Evolutionary conservation across 2,329 filamentous ascomycete genomes (phyloP).

Genomic region (Xylariaceae sp.): DNA sequence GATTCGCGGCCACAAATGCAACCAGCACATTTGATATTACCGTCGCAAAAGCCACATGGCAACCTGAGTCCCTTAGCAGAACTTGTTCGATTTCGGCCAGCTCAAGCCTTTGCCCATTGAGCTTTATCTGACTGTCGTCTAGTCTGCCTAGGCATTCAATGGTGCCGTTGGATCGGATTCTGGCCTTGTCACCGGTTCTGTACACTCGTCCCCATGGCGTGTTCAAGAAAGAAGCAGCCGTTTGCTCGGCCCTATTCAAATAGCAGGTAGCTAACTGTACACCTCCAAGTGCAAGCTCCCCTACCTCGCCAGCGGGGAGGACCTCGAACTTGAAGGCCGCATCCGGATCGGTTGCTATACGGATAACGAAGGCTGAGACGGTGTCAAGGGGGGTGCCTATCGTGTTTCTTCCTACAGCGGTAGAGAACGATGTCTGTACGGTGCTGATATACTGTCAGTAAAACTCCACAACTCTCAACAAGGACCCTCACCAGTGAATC

Average conservation of each 20-base stretch:
- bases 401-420: constrained; percentile 53
- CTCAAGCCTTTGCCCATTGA: constrained; percentile 77
- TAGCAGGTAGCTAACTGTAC: constrained; percentile 75
- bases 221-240: constrained; percentile 62
- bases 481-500: constrained; percentile 66
- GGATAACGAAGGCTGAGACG: constrained; percentile 69
- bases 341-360: constrained; percentile 36
- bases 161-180: constrained; percentile 58
- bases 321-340: constrained; percentile 40
- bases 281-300: constrained; percentile 78
- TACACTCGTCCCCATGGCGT: constrained; percentile 68
- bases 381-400: constrained; percentile 78
- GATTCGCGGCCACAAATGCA: constrained; percentile 61
- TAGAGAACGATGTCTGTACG: constrained; percentile 58
- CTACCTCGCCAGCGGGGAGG: constrained; percentile 60
- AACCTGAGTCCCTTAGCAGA: constrained; percentile 53
- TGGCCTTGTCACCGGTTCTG: constrained; percentile 78
- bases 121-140: constrained; percentile 74
- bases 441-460: constrained; percentile 46
- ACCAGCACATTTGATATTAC: constrained; percentile 67
- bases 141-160: constrained; percentile 84
- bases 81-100: constrained; percentile 74
- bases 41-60: constrained; percentile 61
- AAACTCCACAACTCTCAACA: background rate
- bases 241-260: constrained; percentile 74